These are phyloP conservation scores for Strobilomyces confusus DNA, from an alignment of 768 basidiomycete species.

Conservation along the genomic window DNA sequence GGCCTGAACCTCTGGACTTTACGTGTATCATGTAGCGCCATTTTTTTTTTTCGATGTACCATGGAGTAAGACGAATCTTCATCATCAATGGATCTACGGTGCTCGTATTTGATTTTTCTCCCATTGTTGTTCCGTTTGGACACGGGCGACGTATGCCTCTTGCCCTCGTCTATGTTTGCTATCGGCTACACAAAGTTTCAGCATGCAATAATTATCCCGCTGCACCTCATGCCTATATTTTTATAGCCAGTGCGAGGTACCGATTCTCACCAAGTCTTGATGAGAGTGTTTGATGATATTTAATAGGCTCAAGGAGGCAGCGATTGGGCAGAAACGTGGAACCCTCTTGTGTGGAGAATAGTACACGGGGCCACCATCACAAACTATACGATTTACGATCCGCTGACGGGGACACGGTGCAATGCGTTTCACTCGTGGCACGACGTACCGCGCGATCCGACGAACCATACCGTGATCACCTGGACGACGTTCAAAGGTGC, in stretches of 20 bases:
- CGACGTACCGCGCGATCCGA: neutral
- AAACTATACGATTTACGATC: slow-evolving; percentile 12
- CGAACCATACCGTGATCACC: slow-evolving; percentile 26
- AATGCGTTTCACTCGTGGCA: too few relatives aligned
- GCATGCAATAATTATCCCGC: slow-evolving; percentile 1
- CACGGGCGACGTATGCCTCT: neutral
- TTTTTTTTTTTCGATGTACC: neutral
- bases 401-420: slow-evolving; percentile 6
- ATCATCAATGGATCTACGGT: slow-evolving; percentile 3
- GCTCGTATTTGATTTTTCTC: slow-evolving; percentile 4
- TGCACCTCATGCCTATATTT: neutral
- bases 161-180: neutral
- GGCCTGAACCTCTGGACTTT: slow-evolving; percentile 33
- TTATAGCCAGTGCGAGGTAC: neutral
- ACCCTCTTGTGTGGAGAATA: slow-evolving; percentile 1
- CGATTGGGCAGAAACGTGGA: neutral
- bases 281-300: slow-evolving; percentile 9
- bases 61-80: slow-evolving; percentile 2
- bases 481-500: slow-evolving; percentile 51
- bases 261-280: neutral
- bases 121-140: neutral
- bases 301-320: slow-evolving; percentile 2
- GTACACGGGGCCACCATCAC: neutral
- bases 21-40: slow-evolving; percentile 10
- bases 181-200: neutral